These are phyloP conservation scores for Hypoxylon rubiginosum DNA, from an alignment of 2,329 filamentous ascomycete genomes.

Conservation along the genomic window DNA sequence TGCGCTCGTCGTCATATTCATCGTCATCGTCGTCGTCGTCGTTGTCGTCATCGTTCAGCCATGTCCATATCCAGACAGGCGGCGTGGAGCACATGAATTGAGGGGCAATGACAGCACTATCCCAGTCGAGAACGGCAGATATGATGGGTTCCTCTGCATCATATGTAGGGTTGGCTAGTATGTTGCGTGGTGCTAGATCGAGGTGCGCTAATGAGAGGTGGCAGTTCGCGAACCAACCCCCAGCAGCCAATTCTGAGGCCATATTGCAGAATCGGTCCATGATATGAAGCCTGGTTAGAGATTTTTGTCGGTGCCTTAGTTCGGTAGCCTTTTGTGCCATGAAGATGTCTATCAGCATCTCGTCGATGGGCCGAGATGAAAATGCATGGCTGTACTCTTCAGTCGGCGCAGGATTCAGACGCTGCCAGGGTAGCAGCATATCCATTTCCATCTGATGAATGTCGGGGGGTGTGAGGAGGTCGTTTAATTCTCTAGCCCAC, in stretches of 20 bases:
- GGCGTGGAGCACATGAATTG: slow-evolving; percentile 51
- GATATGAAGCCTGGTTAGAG: neutral
- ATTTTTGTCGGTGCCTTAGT: neutral
- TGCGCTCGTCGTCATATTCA: slow-evolving; percentile 38
- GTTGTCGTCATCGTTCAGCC: slow-evolving; percentile 8
- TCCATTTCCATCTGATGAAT: neutral
- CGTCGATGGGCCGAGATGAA: neutral
- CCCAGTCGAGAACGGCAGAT: slow-evolving; percentile 51
- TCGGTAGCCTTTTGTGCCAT: neutral
- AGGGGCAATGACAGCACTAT: slow-evolving; percentile 51
- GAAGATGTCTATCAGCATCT: slow-evolving; percentile 11
- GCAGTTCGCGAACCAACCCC: slow-evolving; percentile 12
- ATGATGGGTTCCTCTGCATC: slow-evolving; percentile 33
- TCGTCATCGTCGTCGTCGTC: no score
- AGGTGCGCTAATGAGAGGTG: slow-evolving; percentile 40
- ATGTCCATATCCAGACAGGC: slow-evolving; percentile 52
- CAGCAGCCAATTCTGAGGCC: slow-evolving; percentile 4
- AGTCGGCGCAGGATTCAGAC: no score
- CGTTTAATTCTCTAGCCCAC: neutral
- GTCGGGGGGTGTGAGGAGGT: neutral
- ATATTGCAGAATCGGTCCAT: slow-evolving; percentile 21
- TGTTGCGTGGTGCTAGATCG: slow-evolving; percentile 50
- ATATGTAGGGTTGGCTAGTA: slow-evolving; percentile 42
- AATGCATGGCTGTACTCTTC: no score
- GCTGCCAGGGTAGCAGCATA: no score